phyloP scores from a whole-genome alignment of 768 basidiomycete genomes.

The Russula sp. region DNA sequence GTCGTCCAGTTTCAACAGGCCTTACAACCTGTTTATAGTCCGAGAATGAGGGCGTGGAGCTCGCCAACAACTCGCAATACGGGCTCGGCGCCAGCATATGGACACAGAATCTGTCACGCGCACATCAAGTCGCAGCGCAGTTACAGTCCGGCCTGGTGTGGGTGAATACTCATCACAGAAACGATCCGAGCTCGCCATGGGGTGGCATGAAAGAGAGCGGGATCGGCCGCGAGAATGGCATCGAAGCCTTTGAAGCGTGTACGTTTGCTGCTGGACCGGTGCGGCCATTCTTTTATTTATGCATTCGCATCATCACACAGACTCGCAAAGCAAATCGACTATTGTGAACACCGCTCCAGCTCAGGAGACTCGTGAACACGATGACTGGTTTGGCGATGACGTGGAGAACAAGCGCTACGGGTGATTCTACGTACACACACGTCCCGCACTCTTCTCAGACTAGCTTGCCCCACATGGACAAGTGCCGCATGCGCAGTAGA shows the following conservation, averaged over 20 bases:
- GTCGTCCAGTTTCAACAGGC: background rate
- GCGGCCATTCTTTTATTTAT: conserved; percentile 1
- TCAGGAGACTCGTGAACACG: conserved; percentile 49
- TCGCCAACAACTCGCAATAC: conserved; percentile 76
- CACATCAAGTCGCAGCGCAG: conserved; percentile 63
- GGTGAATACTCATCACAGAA: conserved; percentile 87
- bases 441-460: no score
- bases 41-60: conserved; percentile 56
- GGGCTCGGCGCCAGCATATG: conserved; percentile 79
- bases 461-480: no score
- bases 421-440: conserved; percentile 26
- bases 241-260: conserved; percentile 79
- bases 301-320: conserved; percentile 33
- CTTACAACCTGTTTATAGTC: conserved; percentile 30
- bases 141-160: conserved; percentile 79
- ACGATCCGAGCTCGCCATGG: conserved; percentile 88
- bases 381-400: conserved; percentile 76
- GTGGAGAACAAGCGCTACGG: conserved; percentile 57
- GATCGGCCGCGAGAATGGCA: conserved; percentile 79
- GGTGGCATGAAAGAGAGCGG: conserved; percentile 90
- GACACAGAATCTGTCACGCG: conserved; percentile 68
- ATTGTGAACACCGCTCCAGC: conserved; percentile 65
- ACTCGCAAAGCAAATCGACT: conserved; percentile 80
- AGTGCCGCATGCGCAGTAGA: background rate
- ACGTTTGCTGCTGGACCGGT: conserved; percentile 28